Conservation (phyloP, 176 grass and related monocot species). For the Triticum dicoccoides region DNA sequence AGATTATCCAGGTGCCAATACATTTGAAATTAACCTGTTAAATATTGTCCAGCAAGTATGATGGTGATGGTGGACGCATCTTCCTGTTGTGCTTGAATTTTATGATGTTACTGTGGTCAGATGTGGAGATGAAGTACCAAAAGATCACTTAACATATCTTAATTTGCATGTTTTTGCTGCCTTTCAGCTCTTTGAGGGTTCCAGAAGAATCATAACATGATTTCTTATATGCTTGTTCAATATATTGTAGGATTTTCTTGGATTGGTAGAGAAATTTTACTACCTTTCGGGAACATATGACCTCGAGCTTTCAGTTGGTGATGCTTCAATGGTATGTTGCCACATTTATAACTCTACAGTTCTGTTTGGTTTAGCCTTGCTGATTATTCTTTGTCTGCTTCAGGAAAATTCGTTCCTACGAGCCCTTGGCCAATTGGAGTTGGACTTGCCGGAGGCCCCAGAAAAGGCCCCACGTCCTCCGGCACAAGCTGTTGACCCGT, state of each 20-base stretch:
- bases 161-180: not conserved
- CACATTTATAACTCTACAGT: not conserved
- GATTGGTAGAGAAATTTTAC: slow-evolving; percentile 91
- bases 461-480: slow-evolving; percentile 81
- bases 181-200: not conserved
- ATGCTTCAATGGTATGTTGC: slow-evolving; percentile 74
- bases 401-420: slow-evolving; percentile 91
- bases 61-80: not conserved
- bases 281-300: slow-evolving; percentile 95
- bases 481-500: slow-evolving; percentile 65
- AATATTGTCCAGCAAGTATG: not conserved
- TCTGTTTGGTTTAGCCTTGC: slow-evolving; percentile 1
- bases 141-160: not conserved
- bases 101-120: not conserved
- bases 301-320: slow-evolving; percentile 84
- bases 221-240: slow-evolving; percentile 6
- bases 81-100: not conserved
- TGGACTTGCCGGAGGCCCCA: slow-evolving; percentile 85
- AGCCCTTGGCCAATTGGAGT: slow-evolving; percentile 64
- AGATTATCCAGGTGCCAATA: not conserved
- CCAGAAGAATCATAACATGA: not conserved
- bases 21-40: slow-evolving; percentile 1
- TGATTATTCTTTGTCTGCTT: slow-evolving; percentile 3
- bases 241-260: slow-evolving; percentile 78
- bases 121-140: not conserved